Conservation (phyloP, 2,329 filamentous ascomycete genomes). For the Emmonsia crescens region DNA sequence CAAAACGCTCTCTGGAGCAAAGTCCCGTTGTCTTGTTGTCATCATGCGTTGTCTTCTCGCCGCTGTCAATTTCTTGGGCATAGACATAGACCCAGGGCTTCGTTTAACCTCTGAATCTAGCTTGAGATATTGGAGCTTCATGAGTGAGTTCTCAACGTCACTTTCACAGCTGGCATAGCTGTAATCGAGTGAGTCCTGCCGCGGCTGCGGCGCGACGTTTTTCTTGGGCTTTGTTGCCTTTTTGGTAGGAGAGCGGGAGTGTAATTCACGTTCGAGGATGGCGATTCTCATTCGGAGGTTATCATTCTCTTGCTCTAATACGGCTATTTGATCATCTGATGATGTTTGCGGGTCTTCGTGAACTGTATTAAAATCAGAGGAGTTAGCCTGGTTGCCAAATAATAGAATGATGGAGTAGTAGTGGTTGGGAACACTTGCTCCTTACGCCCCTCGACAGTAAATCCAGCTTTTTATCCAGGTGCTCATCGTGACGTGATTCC, state of each 20-base stretch:
- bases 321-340: conserved; percentile 50
- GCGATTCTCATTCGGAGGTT: conserved; percentile 54
- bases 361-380: conserved; percentile 24
- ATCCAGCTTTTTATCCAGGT: conserved; percentile 80
- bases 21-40: conserved; percentile 38
- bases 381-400: not conserved
- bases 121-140: conserved; percentile 30
- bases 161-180: conserved; percentile 28
- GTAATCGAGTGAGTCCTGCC: conserved; percentile 17
- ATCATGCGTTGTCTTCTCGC: conserved; percentile 35
- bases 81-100: conserved; percentile 18
- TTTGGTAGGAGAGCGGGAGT: conserved; percentile 52
- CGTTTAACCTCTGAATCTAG: conserved; percentile 20
- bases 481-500: conserved; percentile 64
- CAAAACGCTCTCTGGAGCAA: conserved; percentile 33
- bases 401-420: conserved; percentile 15
- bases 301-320: conserved; percentile 62
- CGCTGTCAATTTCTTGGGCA: conserved; percentile 19
- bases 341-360: conserved; percentile 39
- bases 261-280: conserved; percentile 55
- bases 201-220: conserved; percentile 12
- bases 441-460: conserved; percentile 49
- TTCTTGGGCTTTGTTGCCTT: conserved; percentile 24
- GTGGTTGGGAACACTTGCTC: conserved; percentile 26
- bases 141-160: conserved; percentile 28